These are phyloP conservation scores for Paspalum notatum DNA, from an alignment of 176 grass and related monocot genomes.

Conservation along the genomic window DNA sequence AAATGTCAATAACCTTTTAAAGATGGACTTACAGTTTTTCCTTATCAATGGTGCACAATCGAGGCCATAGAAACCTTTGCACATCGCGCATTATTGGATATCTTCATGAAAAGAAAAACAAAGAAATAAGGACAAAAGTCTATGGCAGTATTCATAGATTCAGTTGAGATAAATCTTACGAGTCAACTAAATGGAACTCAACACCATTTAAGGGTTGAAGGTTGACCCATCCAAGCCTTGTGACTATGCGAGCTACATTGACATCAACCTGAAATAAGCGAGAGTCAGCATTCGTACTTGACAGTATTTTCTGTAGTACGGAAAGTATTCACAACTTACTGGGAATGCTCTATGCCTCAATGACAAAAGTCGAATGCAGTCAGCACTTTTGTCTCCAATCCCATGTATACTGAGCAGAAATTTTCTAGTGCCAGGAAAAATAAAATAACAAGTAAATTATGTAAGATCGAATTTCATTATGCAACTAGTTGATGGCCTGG, in stretches of 20 bases:
- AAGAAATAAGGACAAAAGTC: not conserved
- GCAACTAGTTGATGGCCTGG: slow-evolving; percentile 17
- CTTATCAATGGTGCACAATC: slow-evolving; percentile 54
- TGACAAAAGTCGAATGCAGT: slow-evolving; percentile 56
- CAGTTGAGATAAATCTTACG: slow-evolving; percentile 47
- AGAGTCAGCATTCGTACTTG: not conserved
- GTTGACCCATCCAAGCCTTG: slow-evolving; percentile 62
- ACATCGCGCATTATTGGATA: slow-evolving; percentile 59
- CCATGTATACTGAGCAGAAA: slow-evolving; percentile 53
- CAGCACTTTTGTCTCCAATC: slow-evolving; percentile 60
- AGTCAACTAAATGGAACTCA: slow-evolving; percentile 49
- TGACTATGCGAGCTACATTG: slow-evolving; percentile 62
- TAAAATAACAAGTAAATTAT: slow-evolving; percentile 18
- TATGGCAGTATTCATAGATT: slow-evolving; percentile 26
- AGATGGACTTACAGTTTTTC: slow-evolving; percentile 54
- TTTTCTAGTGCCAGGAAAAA: slow-evolving; percentile 46
- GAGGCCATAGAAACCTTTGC: slow-evolving; percentile 61
- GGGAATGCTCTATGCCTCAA: slow-evolving; percentile 61
- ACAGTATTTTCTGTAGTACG: not conserved
- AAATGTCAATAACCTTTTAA: not conserved
- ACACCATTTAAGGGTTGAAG: slow-evolving; percentile 45
- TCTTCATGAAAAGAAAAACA: slow-evolving; percentile 42
- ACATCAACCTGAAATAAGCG: slow-evolving; percentile 55
- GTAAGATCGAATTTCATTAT: slow-evolving; percentile 28
- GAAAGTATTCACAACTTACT: slow-evolving; percentile 42